Evolutionary conservation across 768 basidiomycete genomes (phyloP).

Genomic region (Suillus discolor): DNA sequence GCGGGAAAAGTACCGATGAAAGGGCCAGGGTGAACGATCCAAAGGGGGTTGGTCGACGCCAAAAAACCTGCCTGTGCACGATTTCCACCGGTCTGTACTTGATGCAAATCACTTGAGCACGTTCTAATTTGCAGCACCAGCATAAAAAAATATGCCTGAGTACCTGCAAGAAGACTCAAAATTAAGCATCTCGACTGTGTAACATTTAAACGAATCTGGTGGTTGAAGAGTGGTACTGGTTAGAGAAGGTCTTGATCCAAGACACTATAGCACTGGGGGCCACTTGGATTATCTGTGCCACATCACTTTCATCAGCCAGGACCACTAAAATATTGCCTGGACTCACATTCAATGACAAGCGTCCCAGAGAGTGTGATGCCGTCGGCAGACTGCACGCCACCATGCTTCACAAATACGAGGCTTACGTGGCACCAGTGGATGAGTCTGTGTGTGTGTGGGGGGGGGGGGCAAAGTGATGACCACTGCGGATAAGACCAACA

Average conservation of each 20-base stretch:
- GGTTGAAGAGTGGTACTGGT: conserved; percentile 50
- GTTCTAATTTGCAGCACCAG: not conserved
- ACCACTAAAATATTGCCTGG: not conserved
- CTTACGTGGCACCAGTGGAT: conserved; percentile 38
- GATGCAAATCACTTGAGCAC: conserved; percentile 36
- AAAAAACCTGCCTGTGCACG: conserved; percentile 41
- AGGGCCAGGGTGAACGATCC: conserved; percentile 37
- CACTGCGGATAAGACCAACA: conserved; percentile 36
- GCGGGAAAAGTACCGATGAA: conserved; percentile 36
- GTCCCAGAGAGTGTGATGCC: conserved; percentile 41
- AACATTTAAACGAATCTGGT: conserved; percentile 36
- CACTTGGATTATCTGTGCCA: conserved; percentile 47
- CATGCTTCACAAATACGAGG: conserved; percentile 38
- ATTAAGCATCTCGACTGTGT: not conserved
- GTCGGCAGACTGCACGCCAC: conserved; percentile 39
- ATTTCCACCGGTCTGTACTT: conserved; percentile 41
- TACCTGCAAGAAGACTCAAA: not conserved
- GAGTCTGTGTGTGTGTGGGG: too few relatives aligned
- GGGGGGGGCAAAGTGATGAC: conserved; percentile 39
- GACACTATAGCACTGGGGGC: conserved; percentile 55
- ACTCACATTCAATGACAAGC: conserved; percentile 40
- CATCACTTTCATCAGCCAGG: not conserved
- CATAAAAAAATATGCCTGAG: conserved; percentile 8
- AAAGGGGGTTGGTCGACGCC: conserved; percentile 38
- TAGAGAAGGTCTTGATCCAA: conserved; percentile 59